Conservation (phyloP, 2,329 filamentous ascomycete species). For the Pezizomycotina sp. region DNA sequence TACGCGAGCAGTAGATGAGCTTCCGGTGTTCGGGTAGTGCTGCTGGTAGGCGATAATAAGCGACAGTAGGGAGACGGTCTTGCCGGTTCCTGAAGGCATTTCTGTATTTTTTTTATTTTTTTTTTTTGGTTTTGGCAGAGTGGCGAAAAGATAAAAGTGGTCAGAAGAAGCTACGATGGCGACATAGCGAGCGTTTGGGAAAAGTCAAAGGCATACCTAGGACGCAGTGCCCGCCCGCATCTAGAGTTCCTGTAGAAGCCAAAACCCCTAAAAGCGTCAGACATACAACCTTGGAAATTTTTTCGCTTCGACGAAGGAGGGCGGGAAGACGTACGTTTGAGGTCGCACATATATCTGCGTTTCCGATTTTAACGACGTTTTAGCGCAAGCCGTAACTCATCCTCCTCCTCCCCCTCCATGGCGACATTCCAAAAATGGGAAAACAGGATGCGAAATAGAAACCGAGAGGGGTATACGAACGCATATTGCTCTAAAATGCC, state of each 20-base stretch:
- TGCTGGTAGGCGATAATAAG: constrained; percentile 95
- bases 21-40: constrained; percentile 86
- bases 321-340: constrained; percentile 40
- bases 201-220: constrained; percentile 30
- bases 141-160: too few species aligned
- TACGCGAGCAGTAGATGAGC: constrained; percentile 97
- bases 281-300: not conserved
- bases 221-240: constrained; percentile 87
- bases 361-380: not conserved
- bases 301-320: not conserved
- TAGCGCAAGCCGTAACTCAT: constrained; percentile 22
- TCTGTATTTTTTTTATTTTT: too few species aligned
- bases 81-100: constrained; percentile 97
- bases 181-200: not conserved
- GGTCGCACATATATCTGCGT: constrained; percentile 60
- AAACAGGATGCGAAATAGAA: not conserved
- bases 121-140: too few species aligned
- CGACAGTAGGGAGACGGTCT: constrained; percentile 87
- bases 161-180: not conserved
- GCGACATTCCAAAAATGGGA: not conserved
- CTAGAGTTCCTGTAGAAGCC: constrained; percentile 47
- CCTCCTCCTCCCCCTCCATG: constrained; percentile 2
- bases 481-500: constrained; percentile 39
- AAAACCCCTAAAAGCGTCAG: not conserved
- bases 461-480: constrained; percentile 20